Percentiles rank a stretch among this genome's conserved stretches.
Conservation (phyloP, 495 filamentous ascomycete genomes). For the Immersiella caudata region DNA sequence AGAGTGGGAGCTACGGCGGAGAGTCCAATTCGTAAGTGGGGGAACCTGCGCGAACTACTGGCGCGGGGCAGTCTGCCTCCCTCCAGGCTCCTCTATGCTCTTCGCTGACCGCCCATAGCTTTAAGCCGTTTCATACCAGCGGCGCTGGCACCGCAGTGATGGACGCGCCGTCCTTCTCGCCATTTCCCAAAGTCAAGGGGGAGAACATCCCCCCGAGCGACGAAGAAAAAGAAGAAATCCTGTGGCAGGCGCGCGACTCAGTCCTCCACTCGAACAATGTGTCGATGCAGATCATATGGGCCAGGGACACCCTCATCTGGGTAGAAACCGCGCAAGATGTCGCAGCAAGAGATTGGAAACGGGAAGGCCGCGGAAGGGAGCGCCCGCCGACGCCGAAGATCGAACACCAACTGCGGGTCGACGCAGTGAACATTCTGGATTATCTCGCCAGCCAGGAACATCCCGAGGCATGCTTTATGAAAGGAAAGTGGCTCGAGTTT, state of each 20-base stretch:
- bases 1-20: conserved; percentile 25
- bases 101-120: conserved; percentile 38
- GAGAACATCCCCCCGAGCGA: conserved; percentile 93
- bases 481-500: conserved; percentile 96
- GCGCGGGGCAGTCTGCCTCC: not conserved
- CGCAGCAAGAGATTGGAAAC: conserved; percentile 61
- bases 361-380: conserved; percentile 61
- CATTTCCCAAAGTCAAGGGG: conserved; percentile 84
- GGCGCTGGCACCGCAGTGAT: conserved; percentile 30
- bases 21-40: conserved; percentile 33
- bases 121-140: conserved; percentile 49
- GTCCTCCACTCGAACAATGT: conserved; percentile 94
- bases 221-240: conserved; percentile 85
- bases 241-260: conserved; percentile 77
- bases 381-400: conserved; percentile 78
- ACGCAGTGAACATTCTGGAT: conserved; percentile 87
- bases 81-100: not conserved
- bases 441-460: conserved; percentile 91
- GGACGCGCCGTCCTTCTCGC: conserved; percentile 81
- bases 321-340: conserved; percentile 78
- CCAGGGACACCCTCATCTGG: conserved; percentile 86
- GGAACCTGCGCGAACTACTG: not conserved
- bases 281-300: conserved; percentile 95
- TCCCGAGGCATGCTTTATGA: conserved; percentile 92
- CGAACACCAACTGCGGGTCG: conserved; percentile 82